Percentiles rank a stretch among this genome's conserved stretches.
phyloP scores from a whole-genome alignment of 371 early-diverging fungal genomes.

The Cokeromyces recurvatus region DNA sequence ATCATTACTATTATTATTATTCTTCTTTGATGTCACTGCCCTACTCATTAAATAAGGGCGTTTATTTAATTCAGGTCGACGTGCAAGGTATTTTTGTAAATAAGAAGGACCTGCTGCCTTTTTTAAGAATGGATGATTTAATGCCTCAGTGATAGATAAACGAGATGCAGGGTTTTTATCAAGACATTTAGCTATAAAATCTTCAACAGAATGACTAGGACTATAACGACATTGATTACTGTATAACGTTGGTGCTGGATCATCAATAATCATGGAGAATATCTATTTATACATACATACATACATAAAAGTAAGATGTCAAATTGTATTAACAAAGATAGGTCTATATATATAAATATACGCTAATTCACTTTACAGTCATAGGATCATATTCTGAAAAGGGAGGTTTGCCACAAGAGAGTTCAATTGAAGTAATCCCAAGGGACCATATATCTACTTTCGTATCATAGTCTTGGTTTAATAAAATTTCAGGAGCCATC shows the following conservation, averaged over 20 bases:
- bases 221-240: constrained; percentile 11
- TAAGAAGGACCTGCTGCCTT: constrained; percentile 18
- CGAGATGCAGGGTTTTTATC: constrained; percentile 64
- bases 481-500: constrained; percentile 89
- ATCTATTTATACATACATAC: constrained; percentile 23
- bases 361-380: constrained; percentile 35
- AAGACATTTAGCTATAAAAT: constrained; percentile 41
- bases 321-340: neutral
- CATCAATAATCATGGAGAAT: constrained; percentile 32
- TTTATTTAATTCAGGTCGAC: constrained; percentile 15
- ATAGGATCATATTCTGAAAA: constrained; percentile 87
- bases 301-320: too few relatives aligned
- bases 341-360: neutral
- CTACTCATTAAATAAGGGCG: constrained; percentile 3
- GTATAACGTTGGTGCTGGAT: constrained; percentile 29
- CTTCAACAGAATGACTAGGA: constrained; percentile 16
- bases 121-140: constrained; percentile 59
- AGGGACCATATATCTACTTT: constrained; percentile 89
- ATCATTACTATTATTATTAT: too few relatives aligned
- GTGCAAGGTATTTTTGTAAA: constrained; percentile 15
- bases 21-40: neutral
- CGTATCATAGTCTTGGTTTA: constrained; percentile 68
- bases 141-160: constrained; percentile 59
- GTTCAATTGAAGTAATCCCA: constrained; percentile 94
- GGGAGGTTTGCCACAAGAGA: constrained; percentile 92